Evolutionary conservation across 257 asterid species (phyloP).

Genomic region (Schizonepeta tenuifolia): DNA sequence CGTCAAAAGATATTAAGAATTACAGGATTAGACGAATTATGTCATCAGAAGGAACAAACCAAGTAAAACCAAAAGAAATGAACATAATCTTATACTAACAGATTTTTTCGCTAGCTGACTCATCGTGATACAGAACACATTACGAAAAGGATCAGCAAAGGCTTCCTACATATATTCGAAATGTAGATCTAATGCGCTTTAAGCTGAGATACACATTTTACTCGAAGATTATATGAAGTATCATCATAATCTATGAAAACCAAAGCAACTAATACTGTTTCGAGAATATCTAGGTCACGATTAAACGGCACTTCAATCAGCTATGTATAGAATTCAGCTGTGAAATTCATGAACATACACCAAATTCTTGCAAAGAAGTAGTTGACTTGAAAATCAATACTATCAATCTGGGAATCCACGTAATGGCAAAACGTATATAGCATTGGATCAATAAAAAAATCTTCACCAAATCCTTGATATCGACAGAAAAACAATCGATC

Average conservation of each 20-base stretch:
- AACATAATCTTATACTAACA: not conserved
- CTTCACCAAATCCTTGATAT: conserved; percentile 1
- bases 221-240: not conserved
- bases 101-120: not conserved
- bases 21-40: not conserved
- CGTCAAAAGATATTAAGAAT: not conserved
- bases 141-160: not conserved
- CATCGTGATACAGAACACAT: not conserved
- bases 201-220: not conserved
- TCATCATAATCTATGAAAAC: no score
- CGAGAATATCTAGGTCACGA: not conserved
- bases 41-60: not conserved
- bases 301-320: not conserved
- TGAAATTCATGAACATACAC: not conserved
- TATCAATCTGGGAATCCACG: conserved; percentile 5
- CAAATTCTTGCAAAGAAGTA: not conserved
- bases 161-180: not conserved
- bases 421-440: not conserved
- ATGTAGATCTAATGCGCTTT: not conserved
- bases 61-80: conserved; percentile 1
- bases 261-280: not conserved
- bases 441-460: conserved; percentile 1
- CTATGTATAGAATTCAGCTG: not conserved
- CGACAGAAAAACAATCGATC: not conserved
- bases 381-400: not conserved